Base-by-base conservation (phyloP, 2,329 filamentous ascomycete species). In the Aureobasidium vineae region DNA sequence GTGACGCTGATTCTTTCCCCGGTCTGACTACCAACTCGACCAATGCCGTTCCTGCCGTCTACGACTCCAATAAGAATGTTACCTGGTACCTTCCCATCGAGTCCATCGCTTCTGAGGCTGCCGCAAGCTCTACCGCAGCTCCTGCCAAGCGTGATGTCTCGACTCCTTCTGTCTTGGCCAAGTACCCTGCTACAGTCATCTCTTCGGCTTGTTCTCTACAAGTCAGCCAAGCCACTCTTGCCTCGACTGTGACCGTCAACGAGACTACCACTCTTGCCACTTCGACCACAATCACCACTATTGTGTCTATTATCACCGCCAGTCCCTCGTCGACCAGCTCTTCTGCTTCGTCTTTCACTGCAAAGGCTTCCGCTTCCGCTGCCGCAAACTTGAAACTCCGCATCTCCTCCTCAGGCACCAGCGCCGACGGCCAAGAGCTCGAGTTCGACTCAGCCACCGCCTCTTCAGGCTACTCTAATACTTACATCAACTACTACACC, bases 181-280 rank as follows among this genome's bases (percentile, higher is more conserved):
- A 66, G 36, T 70, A 68, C 28, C 66, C 69, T 33, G 26, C 64
- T 23, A 56, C 47, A 7, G 54, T 69, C 59, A 36, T 70, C 21
- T 63, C 52, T 23, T 63, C 68, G 28, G 69, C 69, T 16, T 70
- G 69, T 21, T 33, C 38, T 11, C 41, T 64, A 36, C n/a, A 28
- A 33, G 47, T 33, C 36, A 59, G 26, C n/a, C 56, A 59, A 19
- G 26, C 16, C 19, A 54, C 47, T n/a, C 33, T 43, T 7, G n/a
- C 47, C 8, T 64, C 61, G 47, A 64, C 61, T 21, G 36, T 54
- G 6, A 43, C 61, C 10, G 19, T 49, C 26, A 63, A 38, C 19
- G 43, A n/a, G 59, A 52, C 60, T 5, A 38, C 23, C n/a, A 60
- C 57, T 33, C n/a, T 40, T 11, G 41, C 41, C 11, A 36, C 57